A percentile compares a stretch with the other conserved stretches of the same genome.
Evolutionary conservation across 2,329 filamentous ascomycete species (phyloP).

Genomic region (Arthrinium phaeospermum): DNA sequence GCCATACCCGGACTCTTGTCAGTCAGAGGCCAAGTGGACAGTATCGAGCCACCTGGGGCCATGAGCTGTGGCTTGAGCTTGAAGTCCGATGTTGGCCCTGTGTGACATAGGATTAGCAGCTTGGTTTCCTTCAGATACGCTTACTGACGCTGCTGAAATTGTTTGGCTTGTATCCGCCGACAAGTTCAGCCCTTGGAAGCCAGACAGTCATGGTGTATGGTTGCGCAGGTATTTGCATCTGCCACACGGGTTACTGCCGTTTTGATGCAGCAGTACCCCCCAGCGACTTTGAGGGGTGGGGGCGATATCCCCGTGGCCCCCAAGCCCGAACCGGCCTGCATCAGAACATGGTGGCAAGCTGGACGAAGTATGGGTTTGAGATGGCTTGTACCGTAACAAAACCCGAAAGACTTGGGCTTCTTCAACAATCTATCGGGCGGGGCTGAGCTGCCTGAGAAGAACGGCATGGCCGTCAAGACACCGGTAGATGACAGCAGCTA

Average conservation of each 20-base stretch:
- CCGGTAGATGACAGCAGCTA: neutral
- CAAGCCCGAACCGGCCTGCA: too few relatives aligned
- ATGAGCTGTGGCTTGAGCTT: slow-evolving; percentile 55
- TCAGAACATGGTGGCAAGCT: neutral
- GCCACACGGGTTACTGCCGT: too few relatives aligned
- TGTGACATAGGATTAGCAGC: slow-evolving; percentile 39
- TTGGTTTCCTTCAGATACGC: neutral
- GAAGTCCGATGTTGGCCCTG: slow-evolving; percentile 53
- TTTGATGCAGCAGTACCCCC: too few relatives aligned
- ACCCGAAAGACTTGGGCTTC: too few relatives aligned
- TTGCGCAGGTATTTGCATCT: neutral
- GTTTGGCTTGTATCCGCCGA: neutral
- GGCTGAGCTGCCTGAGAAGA: neutral
- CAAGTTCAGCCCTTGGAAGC: neutral
- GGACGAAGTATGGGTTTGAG: neutral
- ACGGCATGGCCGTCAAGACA: neutral
- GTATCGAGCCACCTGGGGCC: slow-evolving; percentile 54
- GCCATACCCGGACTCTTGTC: slow-evolving; percentile 48
- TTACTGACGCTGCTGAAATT: neutral
- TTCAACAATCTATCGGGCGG: too few relatives aligned
- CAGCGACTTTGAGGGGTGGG: too few relatives aligned
- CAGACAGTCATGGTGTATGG: neutral
- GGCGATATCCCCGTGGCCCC: too few relatives aligned
- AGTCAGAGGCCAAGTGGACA: slow-evolving; percentile 49
- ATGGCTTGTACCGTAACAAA: neutral